Evolutionary conservation across 306 rosid genomes (phyloP).

Genomic region (Boehmeria nivea): DNA sequence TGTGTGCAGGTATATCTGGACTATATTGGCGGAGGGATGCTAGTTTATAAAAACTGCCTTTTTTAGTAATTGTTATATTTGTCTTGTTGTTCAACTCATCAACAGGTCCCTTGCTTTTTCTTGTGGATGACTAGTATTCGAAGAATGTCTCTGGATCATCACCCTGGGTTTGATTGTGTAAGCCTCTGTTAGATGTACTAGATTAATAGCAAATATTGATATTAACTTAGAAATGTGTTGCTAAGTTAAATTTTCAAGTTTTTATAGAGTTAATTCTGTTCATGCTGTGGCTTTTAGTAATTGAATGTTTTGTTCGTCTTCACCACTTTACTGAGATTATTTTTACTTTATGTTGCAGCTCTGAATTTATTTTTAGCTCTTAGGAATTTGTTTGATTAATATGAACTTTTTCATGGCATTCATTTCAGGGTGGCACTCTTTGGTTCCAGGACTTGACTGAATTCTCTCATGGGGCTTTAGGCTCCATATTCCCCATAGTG

Average conservation of each 20-base stretch:
- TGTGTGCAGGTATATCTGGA: constrained; percentile 52
- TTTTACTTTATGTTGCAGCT: not conserved
- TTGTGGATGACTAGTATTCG: constrained; percentile 75
- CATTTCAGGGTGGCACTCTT: constrained; percentile 80
- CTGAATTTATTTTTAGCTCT: not conserved
- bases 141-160: constrained; percentile 75
- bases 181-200: constrained; percentile 40
- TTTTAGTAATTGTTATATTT: not conserved
- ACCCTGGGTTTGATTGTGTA: constrained; percentile 85
- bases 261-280: no score
- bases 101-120: constrained; percentile 86
- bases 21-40: not conserved
- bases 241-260: no score
- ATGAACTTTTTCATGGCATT: constrained; percentile 15
- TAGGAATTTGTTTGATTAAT: not conserved
- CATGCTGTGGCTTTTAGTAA: no score
- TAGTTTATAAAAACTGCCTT: not conserved
- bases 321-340: not conserved
- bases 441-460: constrained; percentile 91
- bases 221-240: no score
- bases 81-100: constrained; percentile 13
- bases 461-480: constrained; percentile 59
- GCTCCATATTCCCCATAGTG: constrained; percentile 67
- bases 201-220: no score
- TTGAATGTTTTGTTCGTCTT: not conserved